Evolutionary conservation across 2,329 filamentous ascomycete genomes (phyloP), one percentile per base, ranked within the genome.

Genomic region (Myotisia sp.): DNA sequence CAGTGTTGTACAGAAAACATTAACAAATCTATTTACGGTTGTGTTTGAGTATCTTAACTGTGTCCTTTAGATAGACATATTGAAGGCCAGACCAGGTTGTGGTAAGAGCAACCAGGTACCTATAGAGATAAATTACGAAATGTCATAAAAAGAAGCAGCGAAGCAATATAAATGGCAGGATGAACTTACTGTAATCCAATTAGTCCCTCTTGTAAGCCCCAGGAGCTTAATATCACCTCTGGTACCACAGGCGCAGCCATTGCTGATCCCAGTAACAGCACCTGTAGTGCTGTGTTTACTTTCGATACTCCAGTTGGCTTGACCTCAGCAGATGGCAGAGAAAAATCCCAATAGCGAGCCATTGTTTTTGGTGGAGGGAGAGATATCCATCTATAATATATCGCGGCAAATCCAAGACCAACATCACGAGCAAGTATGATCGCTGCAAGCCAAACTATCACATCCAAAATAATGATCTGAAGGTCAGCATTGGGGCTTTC

Each of bases 381-480:
- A 2, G 83, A 92, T 44, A 94, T 92, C 72, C 84, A 95, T 43
- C 90, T 79, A 58, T 90, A 95, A 63, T 94, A 95, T 46, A 98
- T 76, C 16, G 90, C 90, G 2, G 85, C 75, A 14, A 93, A 68
- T 17, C 71, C 85, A 3, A 98, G 70, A 13, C 77, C 82, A 26
- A 81, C 71, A 49, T 98, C 90, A 27, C 90, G 74, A 18, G 86
- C 86, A 3, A 98, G 71, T 41, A 98, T 93, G 32, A 95, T 74
- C n/a, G 69, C 70, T 2, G 86, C 86, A 3, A 95, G 68, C 73
- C 86, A 94, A 23, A 86, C 76, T 82, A 26, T 18, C 17, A 10
- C 12, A 10, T 32, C 12, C 9, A 17, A 19, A 20, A 26, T 34
- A 33, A n/a, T 26, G n/a, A n/a, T n/a, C n/a, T n/a, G n/a, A n/a